A percentile compares a stretch with the other conserved stretches of the same genome.
Conservation (phyloP, 2,329 filamentous ascomycete species). For the Aspergillus sp. region DNA sequence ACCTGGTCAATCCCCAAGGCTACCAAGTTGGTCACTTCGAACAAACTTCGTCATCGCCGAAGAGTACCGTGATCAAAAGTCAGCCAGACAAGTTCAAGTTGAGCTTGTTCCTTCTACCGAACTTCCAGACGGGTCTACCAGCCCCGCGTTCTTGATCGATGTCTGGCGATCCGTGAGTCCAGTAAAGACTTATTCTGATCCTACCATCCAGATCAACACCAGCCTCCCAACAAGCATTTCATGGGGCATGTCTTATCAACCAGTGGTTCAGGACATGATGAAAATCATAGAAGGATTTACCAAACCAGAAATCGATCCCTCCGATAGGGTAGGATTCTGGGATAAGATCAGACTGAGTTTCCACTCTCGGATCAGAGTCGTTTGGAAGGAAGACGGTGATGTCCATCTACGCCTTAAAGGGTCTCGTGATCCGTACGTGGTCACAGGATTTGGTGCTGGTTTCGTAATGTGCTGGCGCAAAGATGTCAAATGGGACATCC, state of each 20-base stretch:
- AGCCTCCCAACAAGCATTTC: slow-evolving; percentile 88
- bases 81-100: slow-evolving; percentile 75
- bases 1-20: slow-evolving; percentile 71
- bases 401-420: slow-evolving; percentile 89
- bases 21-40: slow-evolving; percentile 78
- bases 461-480: slow-evolving; percentile 99
- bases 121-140: slow-evolving; percentile 53
- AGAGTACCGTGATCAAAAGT: slow-evolving; percentile 79
- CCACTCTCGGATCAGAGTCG: slow-evolving; percentile 83
- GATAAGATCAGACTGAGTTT: slow-evolving; percentile 95
- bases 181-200: slow-evolving; percentile 94
- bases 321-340: slow-evolving; percentile 95
- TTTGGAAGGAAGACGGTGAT: slow-evolving; percentile 95
- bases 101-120: slow-evolving; percentile 75
- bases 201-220: slow-evolving; percentile 89
- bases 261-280: slow-evolving; percentile 99
- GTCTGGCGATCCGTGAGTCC: slow-evolving; percentile 89
- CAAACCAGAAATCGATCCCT: slow-evolving; percentile 90
- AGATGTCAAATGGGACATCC: slow-evolving; percentile 84
- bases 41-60: slow-evolving; percentile 96
- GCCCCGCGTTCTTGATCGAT: slow-evolving; percentile 74
- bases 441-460: slow-evolving; percentile 89
- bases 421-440: slow-evolving; percentile 85
- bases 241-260: slow-evolving; percentile 97
- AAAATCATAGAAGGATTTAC: slow-evolving; percentile 98